phyloP scores from a whole-genome alignment of 2,329 filamentous ascomycete species.

The Dothideomycetes sp. region DNA sequence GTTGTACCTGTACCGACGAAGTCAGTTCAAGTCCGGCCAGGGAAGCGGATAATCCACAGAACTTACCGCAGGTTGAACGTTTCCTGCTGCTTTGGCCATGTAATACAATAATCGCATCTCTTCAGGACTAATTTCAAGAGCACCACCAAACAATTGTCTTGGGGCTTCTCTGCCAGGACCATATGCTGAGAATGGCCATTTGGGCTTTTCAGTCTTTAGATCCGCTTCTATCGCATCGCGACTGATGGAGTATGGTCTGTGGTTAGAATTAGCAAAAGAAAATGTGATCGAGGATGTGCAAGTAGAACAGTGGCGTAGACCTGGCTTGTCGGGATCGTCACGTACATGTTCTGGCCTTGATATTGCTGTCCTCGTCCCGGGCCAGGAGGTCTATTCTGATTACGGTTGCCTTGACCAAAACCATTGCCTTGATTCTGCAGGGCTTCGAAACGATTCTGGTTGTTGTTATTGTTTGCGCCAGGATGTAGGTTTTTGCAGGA shows the following conservation, averaged over 20 bases:
- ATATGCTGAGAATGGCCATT: slow-evolving; percentile 83
- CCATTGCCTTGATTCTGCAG: slow-evolving; percentile 29
- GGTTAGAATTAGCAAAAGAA: not conserved
- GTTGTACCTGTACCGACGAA: slow-evolving; percentile 34
- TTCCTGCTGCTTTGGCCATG: slow-evolving; percentile 52
- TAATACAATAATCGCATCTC: slow-evolving; percentile 72
- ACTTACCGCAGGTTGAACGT: slow-evolving; percentile 44
- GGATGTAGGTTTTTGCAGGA: slow-evolving; percentile 54
- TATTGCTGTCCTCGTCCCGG: slow-evolving; percentile 33
- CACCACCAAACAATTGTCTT: slow-evolving; percentile 73
- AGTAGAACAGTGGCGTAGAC: no score
- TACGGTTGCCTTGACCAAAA: slow-evolving; percentile 19
- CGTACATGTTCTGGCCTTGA: slow-evolving; percentile 8
- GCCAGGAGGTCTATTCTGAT: slow-evolving; percentile 16
- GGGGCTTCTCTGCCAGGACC: slow-evolving; percentile 69
- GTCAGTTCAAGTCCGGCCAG: not conserved
- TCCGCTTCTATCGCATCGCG: slow-evolving; percentile 55
- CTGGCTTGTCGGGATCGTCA: no score
- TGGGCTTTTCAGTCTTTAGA: slow-evolving; percentile 60
- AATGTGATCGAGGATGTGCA: no score
- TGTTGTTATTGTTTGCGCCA: slow-evolving; percentile 21
- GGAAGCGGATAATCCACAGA: no score
- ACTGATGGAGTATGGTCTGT: slow-evolving; percentile 28
- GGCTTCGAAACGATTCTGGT: slow-evolving; percentile 50
- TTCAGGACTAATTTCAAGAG: slow-evolving; percentile 78